Evolutionary conservation across 352 stramenopile genomes (phyloP).

Genomic region (Phytophthora europaea): DNA sequence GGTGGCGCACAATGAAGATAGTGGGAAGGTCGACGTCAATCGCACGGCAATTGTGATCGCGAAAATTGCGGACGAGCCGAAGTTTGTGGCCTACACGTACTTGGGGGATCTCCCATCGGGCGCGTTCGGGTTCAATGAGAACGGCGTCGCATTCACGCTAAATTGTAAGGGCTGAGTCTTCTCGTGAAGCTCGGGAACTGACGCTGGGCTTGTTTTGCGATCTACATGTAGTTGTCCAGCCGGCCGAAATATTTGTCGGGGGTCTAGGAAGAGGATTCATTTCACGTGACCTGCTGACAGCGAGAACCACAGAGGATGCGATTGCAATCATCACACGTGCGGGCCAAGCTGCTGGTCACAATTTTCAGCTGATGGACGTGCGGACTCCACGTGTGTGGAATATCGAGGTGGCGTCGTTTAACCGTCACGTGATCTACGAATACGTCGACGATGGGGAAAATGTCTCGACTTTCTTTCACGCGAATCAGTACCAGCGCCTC

Average conservation of each 20-base stretch:
- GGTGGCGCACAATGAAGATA: conserved; percentile 84
- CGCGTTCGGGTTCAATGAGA: conserved; percentile 78
- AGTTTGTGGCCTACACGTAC: conserved; percentile 83
- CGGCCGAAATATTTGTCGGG: conserved; percentile 62
- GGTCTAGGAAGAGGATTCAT: conserved; percentile 78
- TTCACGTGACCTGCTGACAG: conserved; percentile 66
- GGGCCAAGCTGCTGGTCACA: conserved; percentile 72
- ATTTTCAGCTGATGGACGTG: conserved; percentile 85
- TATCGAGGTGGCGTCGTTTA: conserved; percentile 73
- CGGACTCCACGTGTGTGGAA: conserved; percentile 59
- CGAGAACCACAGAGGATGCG: conserved; percentile 54
- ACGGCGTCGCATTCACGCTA: conserved; percentile 79
- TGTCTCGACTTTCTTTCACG: conserved; percentile 68
- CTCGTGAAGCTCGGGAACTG: neutral
- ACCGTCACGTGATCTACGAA: conserved; percentile 62
- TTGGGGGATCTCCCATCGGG: conserved; percentile 76
- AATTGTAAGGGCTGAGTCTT: conserved; percentile 61
- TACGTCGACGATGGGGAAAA: conserved; percentile 17
- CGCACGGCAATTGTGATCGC: conserved; percentile 73
- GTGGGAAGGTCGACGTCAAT: conserved; percentile 60
- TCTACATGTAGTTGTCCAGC: conserved; percentile 66
- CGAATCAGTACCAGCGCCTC: conserved; percentile 83
- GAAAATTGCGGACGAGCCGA: conserved; percentile 54
- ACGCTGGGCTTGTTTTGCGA: neutral
- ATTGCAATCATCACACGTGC: conserved; percentile 60